phyloP scores from a whole-genome alignment of 2,329 filamentous ascomycete species.

The Aureobasidium sp. region DNA sequence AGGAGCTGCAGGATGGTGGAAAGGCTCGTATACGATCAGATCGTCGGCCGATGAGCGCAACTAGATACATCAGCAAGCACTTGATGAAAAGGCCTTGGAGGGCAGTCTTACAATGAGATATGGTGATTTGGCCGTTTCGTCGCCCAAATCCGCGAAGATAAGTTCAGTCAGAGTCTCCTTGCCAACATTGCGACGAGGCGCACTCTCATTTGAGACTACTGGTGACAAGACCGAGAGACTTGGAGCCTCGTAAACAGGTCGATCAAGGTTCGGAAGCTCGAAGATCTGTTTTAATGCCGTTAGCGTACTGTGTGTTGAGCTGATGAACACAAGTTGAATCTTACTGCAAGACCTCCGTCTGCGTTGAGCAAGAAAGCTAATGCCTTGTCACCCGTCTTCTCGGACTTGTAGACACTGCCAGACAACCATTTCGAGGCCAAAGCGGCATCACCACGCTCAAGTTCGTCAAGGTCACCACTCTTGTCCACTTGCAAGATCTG shows the following conservation, averaged over 20 bases:
- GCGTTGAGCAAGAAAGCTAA: constrained; percentile 71
- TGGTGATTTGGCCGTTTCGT: constrained; percentile 60
- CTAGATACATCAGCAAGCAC: constrained; percentile 37
- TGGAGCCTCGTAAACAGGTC: constrained; percentile 66
- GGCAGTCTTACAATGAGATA: constrained; percentile 66
- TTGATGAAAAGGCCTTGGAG: background rate
- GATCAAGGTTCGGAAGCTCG: constrained; percentile 63
- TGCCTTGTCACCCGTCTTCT: constrained; percentile 45
- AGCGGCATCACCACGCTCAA: constrained; percentile 56
- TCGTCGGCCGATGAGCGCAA: constrained; percentile 75
- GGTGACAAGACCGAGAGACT: constrained; percentile 72
- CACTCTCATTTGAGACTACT: constrained; percentile 64
- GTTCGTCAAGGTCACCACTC: constrained; percentile 77
- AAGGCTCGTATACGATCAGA: constrained; percentile 79
- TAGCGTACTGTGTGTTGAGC: background rate
- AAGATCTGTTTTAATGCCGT: constrained; percentile 53
- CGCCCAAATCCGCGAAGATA: constrained; percentile 77
- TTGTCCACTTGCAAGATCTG: constrained; percentile 73
- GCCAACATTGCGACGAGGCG: constrained; percentile 60
- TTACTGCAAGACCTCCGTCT: constrained; percentile 67
- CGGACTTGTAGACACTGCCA: constrained; percentile 74
- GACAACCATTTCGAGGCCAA: constrained; percentile 69
- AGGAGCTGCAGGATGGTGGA: constrained; percentile 43
- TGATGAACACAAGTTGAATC: constrained; percentile 27
- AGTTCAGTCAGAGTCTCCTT: constrained; percentile 73